Conservation (phyloP, 2,329 filamentous ascomycete species). For the Penicillium sp. region DNA sequence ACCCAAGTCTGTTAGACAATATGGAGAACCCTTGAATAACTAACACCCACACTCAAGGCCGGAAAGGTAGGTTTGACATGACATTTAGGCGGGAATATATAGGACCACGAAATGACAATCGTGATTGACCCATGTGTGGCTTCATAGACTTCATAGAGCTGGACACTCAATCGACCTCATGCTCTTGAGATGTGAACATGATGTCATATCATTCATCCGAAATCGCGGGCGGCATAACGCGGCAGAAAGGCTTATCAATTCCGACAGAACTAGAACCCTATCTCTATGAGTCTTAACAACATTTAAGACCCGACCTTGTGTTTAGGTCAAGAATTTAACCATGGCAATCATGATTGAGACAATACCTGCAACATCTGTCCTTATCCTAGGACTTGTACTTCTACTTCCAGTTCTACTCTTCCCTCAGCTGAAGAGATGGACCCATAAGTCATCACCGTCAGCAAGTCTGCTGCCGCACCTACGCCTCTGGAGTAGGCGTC, state of each 20-base stretch:
- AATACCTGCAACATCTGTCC: not conserved
- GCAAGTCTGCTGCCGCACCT: conserved; percentile 7
- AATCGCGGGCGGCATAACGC: not conserved
- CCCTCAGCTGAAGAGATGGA: conserved; percentile 14
- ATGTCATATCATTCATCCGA: not conserved
- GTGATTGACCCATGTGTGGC: no score
- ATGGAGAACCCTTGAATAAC: no score
- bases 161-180: no score
- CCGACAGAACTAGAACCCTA: not conserved
- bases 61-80: no score
- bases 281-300: not conserved
- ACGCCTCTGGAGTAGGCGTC: conserved; percentile 12
- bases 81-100: no score
- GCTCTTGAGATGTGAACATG: not conserved
- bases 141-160: no score
- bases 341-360: conserved; percentile 6
- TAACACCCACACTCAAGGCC: no score
- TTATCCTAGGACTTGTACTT: conserved; percentile 13
- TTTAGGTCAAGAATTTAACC: not conserved
- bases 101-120: no score
- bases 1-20: no score
- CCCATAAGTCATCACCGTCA: conserved; percentile 3
- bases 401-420: conserved; percentile 17
- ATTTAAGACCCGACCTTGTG: not conserved
- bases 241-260: conserved; percentile 9